phyloP scores from a whole-genome alignment of 768 basidiomycete species.

The Artomyces pyxidatus region DNA sequence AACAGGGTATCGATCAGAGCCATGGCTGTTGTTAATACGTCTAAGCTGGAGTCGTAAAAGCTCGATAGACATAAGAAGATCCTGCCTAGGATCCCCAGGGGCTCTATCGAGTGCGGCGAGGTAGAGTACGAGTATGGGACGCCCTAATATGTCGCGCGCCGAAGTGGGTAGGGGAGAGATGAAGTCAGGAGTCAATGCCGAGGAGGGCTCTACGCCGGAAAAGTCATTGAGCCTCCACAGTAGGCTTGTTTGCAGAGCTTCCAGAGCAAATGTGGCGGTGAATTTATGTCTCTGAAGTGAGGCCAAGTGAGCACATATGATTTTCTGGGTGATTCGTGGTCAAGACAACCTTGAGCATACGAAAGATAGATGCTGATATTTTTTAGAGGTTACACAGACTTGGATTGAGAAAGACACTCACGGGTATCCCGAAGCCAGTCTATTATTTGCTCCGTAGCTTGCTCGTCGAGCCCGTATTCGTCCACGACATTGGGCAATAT shows the following conservation, averaged over 20 bases:
- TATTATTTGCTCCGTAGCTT: slow-evolving; percentile 41
- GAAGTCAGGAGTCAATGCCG: slow-evolving; percentile 20
- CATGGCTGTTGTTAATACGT: slow-evolving; percentile 30
- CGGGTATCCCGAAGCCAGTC: slow-evolving; percentile 63
- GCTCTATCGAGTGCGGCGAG: slow-evolving; percentile 34
- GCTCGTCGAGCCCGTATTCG: slow-evolving; percentile 44
- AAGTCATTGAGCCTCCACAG: slow-evolving; percentile 42
- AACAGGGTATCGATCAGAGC: slow-evolving; percentile 25
- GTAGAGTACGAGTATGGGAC: slow-evolving; percentile 54
- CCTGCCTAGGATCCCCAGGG: slow-evolving; percentile 34
- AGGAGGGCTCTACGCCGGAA: slow-evolving; percentile 7
- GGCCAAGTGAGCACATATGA: slow-evolving; percentile 6
- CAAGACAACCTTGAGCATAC: slow-evolving; percentile 40
- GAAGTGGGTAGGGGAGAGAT: slow-evolving; percentile 48
- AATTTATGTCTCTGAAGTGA: slow-evolving; percentile 55
- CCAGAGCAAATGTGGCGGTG: slow-evolving; percentile 50
- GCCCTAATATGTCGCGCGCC: slow-evolving; percentile 51
- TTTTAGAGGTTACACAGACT: too few species aligned
- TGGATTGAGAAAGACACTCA: slow-evolving; percentile 31
- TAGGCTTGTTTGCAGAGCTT: slow-evolving; percentile 46
- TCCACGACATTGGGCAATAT: slow-evolving; percentile 52
- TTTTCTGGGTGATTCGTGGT: neutral
- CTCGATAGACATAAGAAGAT: slow-evolving; percentile 37
- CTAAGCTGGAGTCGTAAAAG: slow-evolving; percentile 48
- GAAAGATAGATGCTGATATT: slow-evolving; percentile 27